Evolutionary conservation across 805 yeast species (phyloP).

Genomic region (Candida maris): DNA sequence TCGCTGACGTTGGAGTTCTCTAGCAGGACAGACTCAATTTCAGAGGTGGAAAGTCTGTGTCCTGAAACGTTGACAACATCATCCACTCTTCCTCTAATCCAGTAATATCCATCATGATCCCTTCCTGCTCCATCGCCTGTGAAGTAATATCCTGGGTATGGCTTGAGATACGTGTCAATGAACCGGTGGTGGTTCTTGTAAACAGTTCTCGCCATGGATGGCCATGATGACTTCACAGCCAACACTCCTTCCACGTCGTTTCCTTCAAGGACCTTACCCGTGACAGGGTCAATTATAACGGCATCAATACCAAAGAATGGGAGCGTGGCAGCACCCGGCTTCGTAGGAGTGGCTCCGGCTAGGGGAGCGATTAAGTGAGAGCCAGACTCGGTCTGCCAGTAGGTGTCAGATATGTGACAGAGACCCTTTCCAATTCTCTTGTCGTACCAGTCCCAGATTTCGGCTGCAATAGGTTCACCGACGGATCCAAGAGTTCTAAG

Average conservation of each 20-base stretch:
- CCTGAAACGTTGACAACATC: conserved; percentile 98
- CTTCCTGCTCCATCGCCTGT: conserved; percentile 99
- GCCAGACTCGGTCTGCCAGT: conserved; percentile 99
- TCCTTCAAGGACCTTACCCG: conserved; percentile 79
- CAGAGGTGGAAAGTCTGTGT: conserved; percentile 97
- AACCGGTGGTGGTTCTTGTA: conserved; percentile 84
- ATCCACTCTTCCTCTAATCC: conserved; percentile 98
- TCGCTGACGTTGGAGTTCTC: conserved; percentile 82
- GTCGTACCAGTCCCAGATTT: conserved; percentile 98
- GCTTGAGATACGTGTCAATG: conserved; percentile 87
- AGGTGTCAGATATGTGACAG: conserved; percentile 91
- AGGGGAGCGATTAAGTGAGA: conserved; percentile 91
- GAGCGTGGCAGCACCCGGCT: conserved; percentile 95
- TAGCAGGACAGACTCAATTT: conserved; percentile 87
- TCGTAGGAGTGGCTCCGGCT: conserved; percentile 91
- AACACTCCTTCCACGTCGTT: conserved; percentile 95
- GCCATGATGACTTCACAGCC: conserved; percentile 91
- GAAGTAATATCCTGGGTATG: conserved; percentile 91
- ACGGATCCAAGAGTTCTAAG: conserved; percentile 93
- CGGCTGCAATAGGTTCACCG: conserved; percentile 98
- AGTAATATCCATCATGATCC: conserved; percentile 92
- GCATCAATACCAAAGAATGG: conserved; percentile 96
- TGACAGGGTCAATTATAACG: conserved; percentile 86
- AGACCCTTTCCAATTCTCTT: conserved; percentile 85
- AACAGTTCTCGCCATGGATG: conserved; percentile 97